A percentile compares a stretch with the other conserved stretches of the same genome.
phyloP scores from a whole-genome alignment of 2,329 filamentous ascomycete genomes.

The Botrytis sinoallii region DNA sequence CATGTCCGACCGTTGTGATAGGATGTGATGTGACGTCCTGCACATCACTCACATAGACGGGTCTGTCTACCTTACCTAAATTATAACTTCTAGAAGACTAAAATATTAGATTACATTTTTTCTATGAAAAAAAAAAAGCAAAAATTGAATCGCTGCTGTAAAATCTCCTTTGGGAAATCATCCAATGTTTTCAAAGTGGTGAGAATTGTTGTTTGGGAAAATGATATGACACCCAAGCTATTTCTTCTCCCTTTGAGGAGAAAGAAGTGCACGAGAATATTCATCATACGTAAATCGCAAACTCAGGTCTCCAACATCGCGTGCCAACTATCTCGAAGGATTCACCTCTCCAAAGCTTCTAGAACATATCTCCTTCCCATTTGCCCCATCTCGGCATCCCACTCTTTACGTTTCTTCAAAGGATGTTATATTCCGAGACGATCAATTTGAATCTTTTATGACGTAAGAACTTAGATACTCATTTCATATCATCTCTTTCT shows the following conservation, averaged over 20 bases:
- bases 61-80: not conserved
- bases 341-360: not conserved
- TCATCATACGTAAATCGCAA: not conserved
- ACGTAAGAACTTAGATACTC: not conserved
- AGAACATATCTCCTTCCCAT: not conserved
- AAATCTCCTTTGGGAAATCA: not conserved
- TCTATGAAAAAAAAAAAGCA: not conserved
- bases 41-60: constrained; percentile 1
- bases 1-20: constrained; percentile 4
- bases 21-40: not conserved
- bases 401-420: not conserved
- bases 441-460: not conserved
- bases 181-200: not conserved
- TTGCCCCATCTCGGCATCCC: not conserved
- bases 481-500: not conserved
- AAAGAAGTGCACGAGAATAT: not conserved
- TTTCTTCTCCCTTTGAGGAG: not conserved
- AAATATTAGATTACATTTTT: not conserved
- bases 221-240: not conserved
- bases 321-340: not conserved
- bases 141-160: not conserved
- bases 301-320: not conserved
- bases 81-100: not conserved
- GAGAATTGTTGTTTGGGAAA: not conserved
- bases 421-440: not conserved